These are phyloP conservation scores for Ogataea hybrid DNA, from an alignment of 1,139 yeast species.

Conservation along the genomic window DNA sequence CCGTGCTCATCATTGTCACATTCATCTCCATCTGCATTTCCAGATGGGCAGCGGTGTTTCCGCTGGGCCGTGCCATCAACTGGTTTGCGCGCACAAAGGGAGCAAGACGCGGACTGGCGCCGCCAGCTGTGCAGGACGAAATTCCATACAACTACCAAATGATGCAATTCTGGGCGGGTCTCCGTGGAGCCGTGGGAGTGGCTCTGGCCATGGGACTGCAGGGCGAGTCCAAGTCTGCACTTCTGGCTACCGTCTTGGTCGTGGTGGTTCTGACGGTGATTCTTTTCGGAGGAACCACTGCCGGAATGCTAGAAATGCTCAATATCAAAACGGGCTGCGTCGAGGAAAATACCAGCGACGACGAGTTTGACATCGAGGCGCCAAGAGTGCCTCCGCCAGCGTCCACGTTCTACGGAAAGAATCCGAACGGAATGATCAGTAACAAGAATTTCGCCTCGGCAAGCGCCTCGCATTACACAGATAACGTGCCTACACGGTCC, in stretches of 20 bases:
- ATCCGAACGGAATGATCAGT: slow-evolving; percentile 13
- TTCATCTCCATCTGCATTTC: slow-evolving; percentile 91
- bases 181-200: slow-evolving; percentile 98
- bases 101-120: slow-evolving; percentile 39
- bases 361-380: slow-evolving; percentile 92
- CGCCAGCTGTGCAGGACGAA: slow-evolving; percentile 67
- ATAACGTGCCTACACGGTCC: slow-evolving; percentile 22
- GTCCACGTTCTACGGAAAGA: slow-evolving; percentile 7
- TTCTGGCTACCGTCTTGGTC: slow-evolving; percentile 91
- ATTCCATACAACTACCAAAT: slow-evolving; percentile 94
- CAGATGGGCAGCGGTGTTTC: slow-evolving; percentile 97
- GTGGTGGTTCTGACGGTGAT: slow-evolving; percentile 96
- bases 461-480: slow-evolving; percentile 22
- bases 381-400: slow-evolving; percentile 33
- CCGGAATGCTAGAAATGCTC: slow-evolving; percentile 93
- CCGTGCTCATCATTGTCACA: slow-evolving; percentile 85
- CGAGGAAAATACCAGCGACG: slow-evolving; percentile 82
- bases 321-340: slow-evolving; percentile 91
- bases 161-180: slow-evolving; percentile 99
- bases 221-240: slow-evolving; percentile 88
- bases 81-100: slow-evolving; percentile 66
- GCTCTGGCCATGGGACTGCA: slow-evolving; percentile 97
- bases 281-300: slow-evolving; percentile 97
- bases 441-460: slow-evolving; percentile 15
- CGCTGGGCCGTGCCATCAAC: slow-evolving; percentile 80